Evolutionary conservation across 1,284 basidiomycete genomes (phyloP), one percentile per base, ranked within the genome.

Genomic region (Anthracocystis setariae): DNA sequence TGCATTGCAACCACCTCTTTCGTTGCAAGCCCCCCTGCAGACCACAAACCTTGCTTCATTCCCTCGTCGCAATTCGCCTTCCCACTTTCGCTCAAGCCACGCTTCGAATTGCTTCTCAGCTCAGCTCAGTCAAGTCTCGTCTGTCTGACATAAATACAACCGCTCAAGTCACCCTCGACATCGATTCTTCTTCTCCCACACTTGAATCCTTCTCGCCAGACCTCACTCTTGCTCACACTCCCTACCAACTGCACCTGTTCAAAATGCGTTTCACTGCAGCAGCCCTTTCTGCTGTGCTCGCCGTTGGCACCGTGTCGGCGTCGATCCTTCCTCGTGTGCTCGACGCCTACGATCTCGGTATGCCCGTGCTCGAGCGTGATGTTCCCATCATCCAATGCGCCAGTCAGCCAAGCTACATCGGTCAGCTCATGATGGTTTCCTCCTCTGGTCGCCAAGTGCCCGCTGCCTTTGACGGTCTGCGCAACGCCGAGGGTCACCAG

Each of bases 381-480:
- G 70, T 73, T 4, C 52, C 52, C 8, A 2, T 52, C 13, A 55
- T 73, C 17, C 29, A 68, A 24, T 73, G 70, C 29, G 70, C 58
- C 27, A 35, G 15, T 2, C 12, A 49, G 17, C 70, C 70, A 3
- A 50, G 61, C 32, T 40, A 51, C 60, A 54, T 60, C 21, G 61
- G 70, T 8, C 39, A 59, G 43, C 65, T 73, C 57, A 64, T 61
- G 52, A 46, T 73, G 37, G 42, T 64, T 42, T 64, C 56, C 10
- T 25, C n/a, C 33, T 29, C 48, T 5, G 61, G 61, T 8, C 60
- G 61, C 18, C 65, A 64, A 38, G 48, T 48, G 9, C 35, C 15
- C 33, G 70, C 70, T 25, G 70, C 70, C 13, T 73, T 73, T 20
- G 70, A 73, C 18, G 70, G 70, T 20, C 21, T 73, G 17, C 64